Base-by-base conservation (phyloP, 345 rosid genomes). In the Eucalyptus sideroxylon region DNA sequence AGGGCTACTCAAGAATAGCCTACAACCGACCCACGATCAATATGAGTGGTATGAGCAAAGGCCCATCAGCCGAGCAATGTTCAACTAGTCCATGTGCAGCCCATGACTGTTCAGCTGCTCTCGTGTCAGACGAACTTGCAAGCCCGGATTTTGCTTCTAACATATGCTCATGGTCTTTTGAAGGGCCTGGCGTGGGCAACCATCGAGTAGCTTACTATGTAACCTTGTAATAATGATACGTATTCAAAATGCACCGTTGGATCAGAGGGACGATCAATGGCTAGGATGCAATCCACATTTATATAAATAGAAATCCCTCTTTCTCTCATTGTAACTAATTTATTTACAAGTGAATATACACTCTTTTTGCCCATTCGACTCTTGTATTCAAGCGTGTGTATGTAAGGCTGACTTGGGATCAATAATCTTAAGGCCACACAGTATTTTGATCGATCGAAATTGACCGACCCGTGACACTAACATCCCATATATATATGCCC, bases 201-300 rank as follows among this genome's bases (percentile, higher is more conserved):
- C 7, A 5, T 15, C 0, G 3, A 50, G 17, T 0, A 50, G 0
- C 17, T 0, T 50, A 1, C 1, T 15, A 0, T 50, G 3, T 50
- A 50, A 0, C 3, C 0, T 50, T 50, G 0, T 50, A 50, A 50
- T 50, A 0, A 50, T 50, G 1, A 50, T 50, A 15, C 53, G 3
- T 16, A 50, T 50, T 50, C 53, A 15, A 50, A 50, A 50, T 50
- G 3, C 19, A 50, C 0, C 0, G 3, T 15, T 50, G 3, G 1
- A 50, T 50, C 1, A 3, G 1, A 50, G 3, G 1, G 0, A 50
- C 3, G 0, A 50, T 50, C 3, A 50, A 50, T 0, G 3, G 6
- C 0, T 50, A 1, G 1, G 0, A 50, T 50, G 7, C 6, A 50
- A 50, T 0, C 1, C 6, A 3, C 7, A 50, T 50, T 50, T 50